A percentile compares a stretch with the other conserved stretches of the same genome.
Evolutionary conservation across 148 eudicot species (phyloP).

Genomic region (Dysphania ambrosioides): DNA sequence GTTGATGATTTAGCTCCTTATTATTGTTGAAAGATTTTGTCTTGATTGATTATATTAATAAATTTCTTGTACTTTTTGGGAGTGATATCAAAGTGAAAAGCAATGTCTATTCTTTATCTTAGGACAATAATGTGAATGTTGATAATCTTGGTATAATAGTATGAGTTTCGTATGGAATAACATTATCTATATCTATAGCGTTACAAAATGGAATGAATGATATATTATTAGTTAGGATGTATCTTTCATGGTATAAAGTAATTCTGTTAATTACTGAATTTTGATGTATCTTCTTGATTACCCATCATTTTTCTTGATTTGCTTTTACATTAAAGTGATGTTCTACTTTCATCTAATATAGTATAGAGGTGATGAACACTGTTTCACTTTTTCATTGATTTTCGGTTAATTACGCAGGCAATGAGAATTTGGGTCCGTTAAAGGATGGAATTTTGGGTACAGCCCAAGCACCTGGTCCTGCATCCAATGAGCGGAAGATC

Average conservation of each 20-base stretch:
- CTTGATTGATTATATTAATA: neutral
- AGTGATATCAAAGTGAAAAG: slow-evolving; percentile 11
- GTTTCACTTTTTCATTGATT: neutral
- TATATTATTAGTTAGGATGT: slow-evolving; percentile 7
- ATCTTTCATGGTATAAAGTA: slow-evolving; percentile 1
- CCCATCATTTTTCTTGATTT: neutral
- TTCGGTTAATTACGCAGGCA: slow-evolving; percentile 40
- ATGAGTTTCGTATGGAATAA: neutral
- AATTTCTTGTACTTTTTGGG: neutral
- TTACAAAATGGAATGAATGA: neutral
- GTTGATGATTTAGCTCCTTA: slow-evolving; percentile 7
- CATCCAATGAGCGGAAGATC: slow-evolving; percentile 32
- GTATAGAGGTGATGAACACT: neutral
- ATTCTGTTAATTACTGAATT: slow-evolving; percentile 22
- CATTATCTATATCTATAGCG: neutral
- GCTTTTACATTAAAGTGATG: too few species aligned
- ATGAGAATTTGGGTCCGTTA: slow-evolving; percentile 50
- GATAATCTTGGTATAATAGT: neutral
- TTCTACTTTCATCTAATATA: neutral
- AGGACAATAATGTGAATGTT: neutral
- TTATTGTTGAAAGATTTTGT: neutral
- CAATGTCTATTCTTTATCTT: slow-evolving; percentile 3
- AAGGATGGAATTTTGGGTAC: slow-evolving; percentile 47
- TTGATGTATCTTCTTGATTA: slow-evolving; percentile 8
- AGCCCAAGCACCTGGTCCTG: slow-evolving; percentile 69